Conservation (phyloP, 2,329 filamentous ascomycete genomes). For the Sclerotinia borealis region DNA sequence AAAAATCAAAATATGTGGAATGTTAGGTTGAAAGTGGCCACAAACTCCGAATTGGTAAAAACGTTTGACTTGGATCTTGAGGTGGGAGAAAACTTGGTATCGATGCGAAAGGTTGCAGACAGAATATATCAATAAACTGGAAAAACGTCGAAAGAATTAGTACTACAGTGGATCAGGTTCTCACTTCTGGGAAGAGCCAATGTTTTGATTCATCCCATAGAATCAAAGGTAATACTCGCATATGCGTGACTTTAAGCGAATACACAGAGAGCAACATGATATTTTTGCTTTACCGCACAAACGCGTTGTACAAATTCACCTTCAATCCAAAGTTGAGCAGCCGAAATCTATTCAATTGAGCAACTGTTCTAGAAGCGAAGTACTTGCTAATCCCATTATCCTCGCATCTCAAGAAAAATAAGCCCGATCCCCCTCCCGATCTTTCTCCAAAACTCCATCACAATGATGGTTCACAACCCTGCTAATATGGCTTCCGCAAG, state of each 20-base stretch:
- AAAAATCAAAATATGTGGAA: not conserved
- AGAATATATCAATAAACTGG: too few species aligned
- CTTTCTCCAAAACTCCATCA: not conserved
- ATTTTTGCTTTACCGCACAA: not conserved
- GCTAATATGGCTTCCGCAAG: not conserved
- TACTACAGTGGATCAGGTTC: too few species aligned
- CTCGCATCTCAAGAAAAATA: not conserved
- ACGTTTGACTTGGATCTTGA: not conserved
- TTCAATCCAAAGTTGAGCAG: not conserved
- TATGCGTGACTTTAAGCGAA: too few species aligned
- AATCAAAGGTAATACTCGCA: too few species aligned
- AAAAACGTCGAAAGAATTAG: too few species aligned
- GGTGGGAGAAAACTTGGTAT: not conserved
- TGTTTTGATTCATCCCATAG: not conserved
- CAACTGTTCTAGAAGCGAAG: too few species aligned
- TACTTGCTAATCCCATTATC: not conserved
- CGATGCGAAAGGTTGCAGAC: not conserved
- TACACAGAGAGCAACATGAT: not conserved
- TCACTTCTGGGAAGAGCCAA: too few species aligned
- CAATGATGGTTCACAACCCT: not conserved
- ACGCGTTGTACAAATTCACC: not conserved
- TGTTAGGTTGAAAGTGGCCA: accelerated
- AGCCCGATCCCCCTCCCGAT: not conserved
- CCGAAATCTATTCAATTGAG: not conserved
- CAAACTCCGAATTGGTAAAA: too few species aligned